These are phyloP conservation scores for Purshia tridentata DNA, from an alignment of 306 rosid species.

Conservation along the genomic window DNA sequence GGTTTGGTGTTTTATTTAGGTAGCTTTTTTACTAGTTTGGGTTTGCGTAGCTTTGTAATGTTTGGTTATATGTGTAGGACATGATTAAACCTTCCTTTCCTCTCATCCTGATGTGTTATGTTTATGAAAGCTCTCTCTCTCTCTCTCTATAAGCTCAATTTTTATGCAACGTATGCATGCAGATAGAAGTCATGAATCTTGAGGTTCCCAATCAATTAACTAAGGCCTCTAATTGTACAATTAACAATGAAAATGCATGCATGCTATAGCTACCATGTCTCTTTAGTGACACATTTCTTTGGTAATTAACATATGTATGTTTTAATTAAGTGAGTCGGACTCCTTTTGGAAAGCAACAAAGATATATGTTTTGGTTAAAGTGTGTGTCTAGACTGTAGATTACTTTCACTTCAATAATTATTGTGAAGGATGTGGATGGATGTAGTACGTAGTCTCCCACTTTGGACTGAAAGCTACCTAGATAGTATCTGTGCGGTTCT, in stretches of 20 bases:
- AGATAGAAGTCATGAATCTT: not conserved
- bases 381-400: not conserved
- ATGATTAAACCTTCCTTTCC: conserved; percentile 36
- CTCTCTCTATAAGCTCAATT: no score
- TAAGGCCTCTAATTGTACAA: not conserved
- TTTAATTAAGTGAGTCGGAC: no score
- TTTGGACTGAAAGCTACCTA: conserved; percentile 16
- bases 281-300: not conserved
- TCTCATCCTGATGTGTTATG: conserved; percentile 45
- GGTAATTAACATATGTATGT: no score
- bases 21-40: conserved; percentile 20
- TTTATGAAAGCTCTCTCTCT: conserved; percentile 27
- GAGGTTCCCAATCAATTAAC: not conserved
- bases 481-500: not conserved
- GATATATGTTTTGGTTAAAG: conserved; percentile 15
- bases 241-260: not conserved
- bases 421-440: not conserved
- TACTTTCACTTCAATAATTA: conserved; percentile 12
- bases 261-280: not conserved
- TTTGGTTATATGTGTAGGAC: conserved; percentile 45
- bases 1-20: conserved; percentile 27
- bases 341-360: not conserved
- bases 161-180: no score
- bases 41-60: conserved; percentile 34
- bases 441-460: not conserved